These are phyloP conservation scores for rapeseed (Brassica napus) DNA, from an alignment of 345 rosid genomes.

Conservation along the genomic window DNA sequence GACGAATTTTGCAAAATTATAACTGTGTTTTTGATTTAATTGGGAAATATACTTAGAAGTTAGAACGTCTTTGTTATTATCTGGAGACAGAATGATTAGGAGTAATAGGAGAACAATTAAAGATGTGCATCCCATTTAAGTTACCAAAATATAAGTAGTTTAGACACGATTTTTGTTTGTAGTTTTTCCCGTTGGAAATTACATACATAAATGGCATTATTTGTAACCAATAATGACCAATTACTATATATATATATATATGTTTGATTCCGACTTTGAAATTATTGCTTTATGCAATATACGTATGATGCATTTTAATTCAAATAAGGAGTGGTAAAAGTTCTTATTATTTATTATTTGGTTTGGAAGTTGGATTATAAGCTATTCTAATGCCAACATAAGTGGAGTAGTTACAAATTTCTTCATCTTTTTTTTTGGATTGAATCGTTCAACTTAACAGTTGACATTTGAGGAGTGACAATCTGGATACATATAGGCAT, in stretches of 20 bases:
- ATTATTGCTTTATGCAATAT: neutral
- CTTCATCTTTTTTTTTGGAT: neutral
- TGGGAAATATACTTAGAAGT: neutral
- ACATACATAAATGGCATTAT: neutral
- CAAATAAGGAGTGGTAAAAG: neutral
- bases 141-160: neutral
- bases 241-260: neutral
- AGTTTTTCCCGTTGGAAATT: neutral
- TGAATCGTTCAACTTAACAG: conserved; percentile 23
- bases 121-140: conserved; percentile 16
- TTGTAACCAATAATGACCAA: neutral
- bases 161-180: conserved; percentile 9
- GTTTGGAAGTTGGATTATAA: neutral
- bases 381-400: neutral
- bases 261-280: neutral
- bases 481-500: conserved; percentile 22
- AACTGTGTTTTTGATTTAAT: neutral
- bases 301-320: too few relatives aligned
- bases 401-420: neutral
- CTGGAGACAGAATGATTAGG: conserved; percentile 16
- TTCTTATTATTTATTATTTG: neutral
- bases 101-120: neutral
- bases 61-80: neutral
- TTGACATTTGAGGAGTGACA: conserved; percentile 27
- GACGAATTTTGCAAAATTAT: neutral